A percentile compares a stretch with the other conserved stretches of the same genome.
These are phyloP conservation scores for Monilinia polystroma DNA, from an alignment of 2,329 filamentous ascomycete species.

Conservation along the genomic window DNA sequence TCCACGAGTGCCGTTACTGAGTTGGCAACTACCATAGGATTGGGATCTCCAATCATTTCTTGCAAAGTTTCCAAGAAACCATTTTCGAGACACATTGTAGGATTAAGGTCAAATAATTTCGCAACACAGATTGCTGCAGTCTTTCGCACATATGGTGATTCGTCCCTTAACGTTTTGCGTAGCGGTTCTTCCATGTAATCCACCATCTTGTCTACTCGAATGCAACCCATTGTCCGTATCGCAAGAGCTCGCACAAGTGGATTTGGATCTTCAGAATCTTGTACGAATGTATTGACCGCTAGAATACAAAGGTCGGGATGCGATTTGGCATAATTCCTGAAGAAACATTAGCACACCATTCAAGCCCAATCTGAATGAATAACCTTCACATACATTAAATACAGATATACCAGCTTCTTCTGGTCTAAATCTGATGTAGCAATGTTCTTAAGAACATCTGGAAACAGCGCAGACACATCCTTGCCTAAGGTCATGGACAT, in stretches of 20 bases:
- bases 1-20: constrained; percentile 91
- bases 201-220: constrained; percentile 98
- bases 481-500: constrained; percentile 99
- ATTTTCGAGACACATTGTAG: constrained; percentile 89
- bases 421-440: constrained; percentile 92
- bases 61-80: constrained; percentile 92
- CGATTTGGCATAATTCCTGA: constrained; percentile 98
- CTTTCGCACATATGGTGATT: constrained; percentile 97
- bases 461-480: constrained; percentile 95
- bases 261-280: constrained; percentile 98
- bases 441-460: constrained; percentile 98
- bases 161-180: constrained; percentile 91
- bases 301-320: constrained; percentile 98
- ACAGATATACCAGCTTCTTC: constrained; percentile 99
- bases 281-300: constrained; percentile 97
- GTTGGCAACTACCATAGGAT: constrained; percentile 99
- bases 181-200: constrained; percentile 99
- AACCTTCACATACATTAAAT: constrained; percentile 70
- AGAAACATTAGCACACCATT: constrained; percentile 24
- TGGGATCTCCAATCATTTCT: constrained; percentile 94
- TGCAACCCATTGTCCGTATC: constrained; percentile 98
- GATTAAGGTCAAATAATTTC: constrained; percentile 95
- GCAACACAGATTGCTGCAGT: constrained; percentile 97
- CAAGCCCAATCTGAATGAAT: not conserved
- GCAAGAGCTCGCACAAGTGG: constrained; percentile 91